Evolutionary conservation across 805 yeast species (phyloP), one percentile per base, ranked within the genome.

Genomic region (Zygoascus biomembranicola): DNA sequence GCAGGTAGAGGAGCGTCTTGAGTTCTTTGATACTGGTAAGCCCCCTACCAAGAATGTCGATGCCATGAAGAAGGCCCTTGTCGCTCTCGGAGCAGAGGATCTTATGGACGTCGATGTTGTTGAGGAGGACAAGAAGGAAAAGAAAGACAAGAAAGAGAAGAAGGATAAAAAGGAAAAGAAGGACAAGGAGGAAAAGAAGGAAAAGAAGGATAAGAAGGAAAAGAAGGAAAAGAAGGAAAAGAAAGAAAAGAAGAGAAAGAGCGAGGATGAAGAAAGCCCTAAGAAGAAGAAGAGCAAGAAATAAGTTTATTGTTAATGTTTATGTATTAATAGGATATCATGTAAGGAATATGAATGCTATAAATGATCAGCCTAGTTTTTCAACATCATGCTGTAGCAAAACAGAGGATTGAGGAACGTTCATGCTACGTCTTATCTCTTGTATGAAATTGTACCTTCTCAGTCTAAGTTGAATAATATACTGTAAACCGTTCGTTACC

Each of bases 1-100:
- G 73, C 99, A 94, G 79, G 98, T 94, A 62, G 99, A 94, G 77
- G 97, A 94, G 74, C 87, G 99, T 76, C 80, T 94, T 67, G 86
- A 82, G 73, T 94, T 94, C 70, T 94, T 90, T 78, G 96, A 88
- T 71, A 87, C 96, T 54, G 99, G 99, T 69, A 86, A 87, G 64
- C 84, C 98, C 52, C 97, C 98, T 66, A 86, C 90, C 83, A 94
- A 92, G 80, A 94, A 94, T 69, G 74, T 92, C 44, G 95, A 89
- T 63, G 98, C 98, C 61, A 87, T 94, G 75, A 81, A 85, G 69
- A 87, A 86, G 73, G 99, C 98, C 53, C 78, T 94, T 73, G 82
- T 84, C 52, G 78, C 85, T 66, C 71, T 75, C 50, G 80, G 77
- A 46, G 68, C 64, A 48, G 62, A 66, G 45, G 67, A 62, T 52